Percentiles rank a stretch among this genome's conserved stretches.
phyloP scores from a whole-genome alignment of 2,329 filamentous ascomycete species.

The Raffaelea albimanens region DNA sequence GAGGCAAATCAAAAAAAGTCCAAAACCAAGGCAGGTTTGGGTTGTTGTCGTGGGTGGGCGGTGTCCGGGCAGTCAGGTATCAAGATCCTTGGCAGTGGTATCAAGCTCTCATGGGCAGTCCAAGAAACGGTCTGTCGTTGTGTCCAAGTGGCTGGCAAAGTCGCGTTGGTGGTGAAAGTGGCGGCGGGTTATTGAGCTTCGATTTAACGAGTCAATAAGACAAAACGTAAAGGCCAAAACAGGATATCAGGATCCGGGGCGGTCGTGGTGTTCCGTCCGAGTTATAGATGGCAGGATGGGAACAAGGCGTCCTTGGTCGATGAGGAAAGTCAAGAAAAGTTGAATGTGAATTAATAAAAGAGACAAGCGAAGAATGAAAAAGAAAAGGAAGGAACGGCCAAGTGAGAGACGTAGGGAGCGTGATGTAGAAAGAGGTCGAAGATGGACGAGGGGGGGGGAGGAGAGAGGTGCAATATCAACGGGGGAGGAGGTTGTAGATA shows the following conservation, averaged over 20 bases:
- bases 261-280: no score
- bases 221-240: not conserved
- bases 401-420: constrained; percentile 2
- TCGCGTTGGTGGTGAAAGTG: not conserved
- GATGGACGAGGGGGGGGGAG: constrained; percentile 7
- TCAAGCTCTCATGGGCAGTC: not conserved
- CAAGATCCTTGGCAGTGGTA: not conserved
- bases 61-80: constrained; percentile 4
- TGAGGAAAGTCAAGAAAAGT: not conserved
- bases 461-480: not conserved
- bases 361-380: not conserved
- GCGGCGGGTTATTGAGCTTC: constrained; percentile 6
- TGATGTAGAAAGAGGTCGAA: not conserved
- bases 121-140: not conserved
- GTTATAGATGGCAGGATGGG: no score
- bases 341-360: not conserved
- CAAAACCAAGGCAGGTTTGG: no score
- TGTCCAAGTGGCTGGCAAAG: not conserved
- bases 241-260: not conserved
- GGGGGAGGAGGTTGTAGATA: constrained; percentile 10
- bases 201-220: constrained; percentile 12
- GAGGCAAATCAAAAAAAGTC: constrained; percentile 12
- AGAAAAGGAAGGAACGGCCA: not conserved
- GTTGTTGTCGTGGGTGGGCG: no score
- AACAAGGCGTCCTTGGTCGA: no score